Evolutionary conservation across 177 flowering plant species (phyloP), one percentile per base, ranked within the genome.

Genomic region (Vitis hybrid): DNA sequence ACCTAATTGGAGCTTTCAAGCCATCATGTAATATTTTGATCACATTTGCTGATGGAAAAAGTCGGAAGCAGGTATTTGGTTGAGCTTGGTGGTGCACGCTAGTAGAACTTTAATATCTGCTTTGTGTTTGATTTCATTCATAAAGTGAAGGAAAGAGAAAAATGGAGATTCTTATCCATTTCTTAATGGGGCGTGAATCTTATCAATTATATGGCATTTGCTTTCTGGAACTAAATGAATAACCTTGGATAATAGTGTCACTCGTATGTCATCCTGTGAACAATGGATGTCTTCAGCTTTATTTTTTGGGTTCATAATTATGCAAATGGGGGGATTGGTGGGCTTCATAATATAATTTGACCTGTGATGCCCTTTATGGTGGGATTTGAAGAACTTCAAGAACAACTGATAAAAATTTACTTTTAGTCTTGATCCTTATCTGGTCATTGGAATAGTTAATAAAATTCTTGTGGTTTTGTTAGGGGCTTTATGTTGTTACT

Each of bases 1-100:
- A 73, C 77, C 76, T 93, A 15, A 72, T 90, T 34, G 95, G 98
- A 79, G 97, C 97, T 66, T 93, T 93, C 73, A 93, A 93, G 82
- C 88, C 97, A 12, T 84, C 97, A 3, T 91, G 95, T 77, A 81
- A 83, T 75, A 77, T 93, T 74, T 83, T 87, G 11, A 75, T 93
- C 69, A 79, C 89, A 62, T 89, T 93, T 76, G 51, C 84, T 58
- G 98, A 93, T 85, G 93, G 88, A 60, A 91, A 85, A 79, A 80
- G 82, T 57, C 90, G 97, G n/a, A 93, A 93, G 80, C 93, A 93
- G 93, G 98, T 91, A 80, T 17, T 14, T 26, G 2, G 2, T 60
- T 2, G 48, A 40, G 0, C 48, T 7, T 40, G 48, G 48, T 40
- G 48, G 48, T 40, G 48, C 48, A 40, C 9, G 48, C 48, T 40